Evolutionary conservation across 1,139 yeast species (phyloP), one percentile per base, ranked within the genome.

Genomic region (Taiozyma sp.): DNA sequence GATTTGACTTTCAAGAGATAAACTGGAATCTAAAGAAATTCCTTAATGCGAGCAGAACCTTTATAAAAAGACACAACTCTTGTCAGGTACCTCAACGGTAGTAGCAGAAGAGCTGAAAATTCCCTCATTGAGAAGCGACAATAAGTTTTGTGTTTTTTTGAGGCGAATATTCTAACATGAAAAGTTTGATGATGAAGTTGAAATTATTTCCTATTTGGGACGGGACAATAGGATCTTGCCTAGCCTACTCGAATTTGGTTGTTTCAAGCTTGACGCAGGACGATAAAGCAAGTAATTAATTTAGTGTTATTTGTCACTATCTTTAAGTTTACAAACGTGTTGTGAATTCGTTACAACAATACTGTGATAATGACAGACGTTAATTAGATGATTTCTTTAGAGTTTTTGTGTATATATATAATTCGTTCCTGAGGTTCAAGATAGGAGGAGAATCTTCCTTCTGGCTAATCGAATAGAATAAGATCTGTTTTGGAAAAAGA

Each of bases 141-240:
- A 37, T 37, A 10, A 22, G 9, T 5, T 19, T 11, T 37, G 41
- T 16, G 14, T 6, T 2, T 10, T 19, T 37, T 37, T 37, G 41
- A 37, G 41, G 41, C 41, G 26, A 44, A 26, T 24, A 14, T 5
- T 46, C 24, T 24, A 30, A 40, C 47, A 34, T 3, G 19, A 29
- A 21, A 28, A 43, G 24, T 32, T 39, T 24, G 14, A 39, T 29
- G 35, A 22, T 19, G 8, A 34, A 28, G 11, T 4, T 26, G 24
- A 26, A 14, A 41, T 35, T 35, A 49, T 49, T 49, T 32, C 51
- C 47, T 19, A 28, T 30, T 49, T 42, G 26, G 51, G 51, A 46
- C 16, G 30, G 35, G 19, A 49, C 51, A 49, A 49, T 49, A n/a
- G 43, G 34, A 37, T 37, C 29, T 26, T 44, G 45, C 41, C 19